Conservation (phyloP, 1,284 basidiomycete species). For the Volvariella volvacea region DNA sequence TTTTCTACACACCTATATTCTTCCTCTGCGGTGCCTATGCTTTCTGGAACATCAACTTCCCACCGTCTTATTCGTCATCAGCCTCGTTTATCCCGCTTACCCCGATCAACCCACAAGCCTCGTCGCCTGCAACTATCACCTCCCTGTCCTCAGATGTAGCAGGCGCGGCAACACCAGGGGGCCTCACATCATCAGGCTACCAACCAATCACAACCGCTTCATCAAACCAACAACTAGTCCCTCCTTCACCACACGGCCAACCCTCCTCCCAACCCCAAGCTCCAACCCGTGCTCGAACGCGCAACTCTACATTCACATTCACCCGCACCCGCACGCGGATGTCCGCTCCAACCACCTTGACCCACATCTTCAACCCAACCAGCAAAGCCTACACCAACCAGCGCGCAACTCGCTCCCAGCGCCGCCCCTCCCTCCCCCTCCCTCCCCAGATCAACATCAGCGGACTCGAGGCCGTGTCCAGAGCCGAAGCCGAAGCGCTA, state of each 20-base stretch:
- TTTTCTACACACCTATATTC: conserved; percentile 70
- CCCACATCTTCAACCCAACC: conserved; percentile 4
- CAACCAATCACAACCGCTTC: background rate
- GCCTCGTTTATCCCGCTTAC: conserved; percentile 1
- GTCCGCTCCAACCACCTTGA: conserved; percentile 3
- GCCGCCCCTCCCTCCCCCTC: conserved; percentile 1
- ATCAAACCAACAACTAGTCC: conserved; percentile 17
- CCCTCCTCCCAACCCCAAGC: background rate
- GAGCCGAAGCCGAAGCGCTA: conserved; percentile 1
- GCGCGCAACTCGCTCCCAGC: background rate
- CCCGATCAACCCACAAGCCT: background rate
- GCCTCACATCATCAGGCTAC: no score
- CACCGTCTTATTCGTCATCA: conserved; percentile 24
- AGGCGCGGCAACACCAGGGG: no score
- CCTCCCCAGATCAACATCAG: conserved; percentile 5
- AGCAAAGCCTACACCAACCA: background rate
- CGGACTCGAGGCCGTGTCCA: background rate
- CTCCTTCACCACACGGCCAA: conserved; percentile 12
- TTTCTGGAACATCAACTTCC: conserved; percentile 60
- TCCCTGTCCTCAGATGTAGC: background rate
- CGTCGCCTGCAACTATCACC: background rate
- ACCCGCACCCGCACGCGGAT: conserved; percentile 1
- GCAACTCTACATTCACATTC: conserved; percentile 12
- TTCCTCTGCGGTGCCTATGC: conserved; percentile 63
- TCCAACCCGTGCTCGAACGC: background rate